Evolutionary conservation across 139 green algal species (phyloP).

Genomic region (Coccomyxa sp.): DNA sequence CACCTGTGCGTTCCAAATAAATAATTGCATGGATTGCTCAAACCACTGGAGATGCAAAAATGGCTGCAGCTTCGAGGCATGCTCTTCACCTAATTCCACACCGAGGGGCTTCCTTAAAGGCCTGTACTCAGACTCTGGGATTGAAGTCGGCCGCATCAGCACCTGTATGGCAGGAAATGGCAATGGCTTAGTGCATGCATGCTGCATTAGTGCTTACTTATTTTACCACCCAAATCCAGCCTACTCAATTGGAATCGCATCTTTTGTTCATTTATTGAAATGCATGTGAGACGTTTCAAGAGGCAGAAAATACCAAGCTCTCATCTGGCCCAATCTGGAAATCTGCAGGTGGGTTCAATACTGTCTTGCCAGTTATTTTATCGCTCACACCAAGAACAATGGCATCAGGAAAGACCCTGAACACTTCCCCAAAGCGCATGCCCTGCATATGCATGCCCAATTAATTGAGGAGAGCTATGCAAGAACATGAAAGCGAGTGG

Average conservation of each 20-base stretch:
- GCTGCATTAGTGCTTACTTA: too few species aligned
- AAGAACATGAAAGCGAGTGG: background rate
- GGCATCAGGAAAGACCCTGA: conserved; percentile 26
- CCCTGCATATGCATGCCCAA: conserved; percentile 9
- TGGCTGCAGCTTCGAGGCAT: background rate
- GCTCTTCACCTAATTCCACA: background rate
- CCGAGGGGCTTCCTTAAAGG: background rate
- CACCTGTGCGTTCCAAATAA: background rate
- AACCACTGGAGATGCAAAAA: background rate
- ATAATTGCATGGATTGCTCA: too few species aligned
- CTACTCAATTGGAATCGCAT: too few species aligned
- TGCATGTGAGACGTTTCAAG: too few species aligned
- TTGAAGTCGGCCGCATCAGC: conserved; percentile 22
- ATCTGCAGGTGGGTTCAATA: background rate
- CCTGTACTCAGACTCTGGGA: background rate
- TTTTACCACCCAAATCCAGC: too few species aligned
- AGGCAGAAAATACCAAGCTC: background rate
- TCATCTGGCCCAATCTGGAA: conserved; percentile 4
- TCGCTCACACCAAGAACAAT: conserved; percentile 17
- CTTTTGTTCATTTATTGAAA: too few species aligned
- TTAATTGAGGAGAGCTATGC: background rate
- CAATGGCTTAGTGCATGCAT: too few species aligned
- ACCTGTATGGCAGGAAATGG: background rate
- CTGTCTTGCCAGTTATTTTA: background rate
- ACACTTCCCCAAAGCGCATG: conserved; percentile 21